phyloP scores from a whole-genome alignment of 2,329 filamentous ascomycete species.

The Colletotrichum sp. region DNA sequence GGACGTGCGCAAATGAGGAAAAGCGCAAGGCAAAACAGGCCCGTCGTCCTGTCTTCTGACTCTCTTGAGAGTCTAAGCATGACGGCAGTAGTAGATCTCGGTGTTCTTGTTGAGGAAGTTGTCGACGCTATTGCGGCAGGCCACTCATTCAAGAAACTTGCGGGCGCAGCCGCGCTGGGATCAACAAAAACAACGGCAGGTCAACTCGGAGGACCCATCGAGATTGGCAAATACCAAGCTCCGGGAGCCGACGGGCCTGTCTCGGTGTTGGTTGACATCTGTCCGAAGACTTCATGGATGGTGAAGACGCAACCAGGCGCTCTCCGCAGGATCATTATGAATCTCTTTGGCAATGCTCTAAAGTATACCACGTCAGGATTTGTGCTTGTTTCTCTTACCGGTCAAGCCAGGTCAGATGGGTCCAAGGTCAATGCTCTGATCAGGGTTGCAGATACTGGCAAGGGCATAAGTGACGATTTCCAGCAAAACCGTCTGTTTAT shows the following conservation, averaged over 20 bases:
- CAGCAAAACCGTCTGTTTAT: constrained; percentile 64
- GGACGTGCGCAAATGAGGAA: constrained; percentile 29
- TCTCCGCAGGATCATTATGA: constrained; percentile 63
- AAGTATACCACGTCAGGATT: constrained; percentile 64
- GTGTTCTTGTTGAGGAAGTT: constrained; percentile 39
- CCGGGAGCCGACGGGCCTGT: constrained; percentile 34
- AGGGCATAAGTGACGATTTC: constrained; percentile 68
- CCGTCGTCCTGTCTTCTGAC: constrained; percentile 26
- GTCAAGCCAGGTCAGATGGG: constrained; percentile 24
- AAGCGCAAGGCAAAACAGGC: constrained; percentile 21
- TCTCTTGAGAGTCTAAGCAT: constrained; percentile 35
- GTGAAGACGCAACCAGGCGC: constrained; percentile 60
- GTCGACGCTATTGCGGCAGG: constrained; percentile 41
- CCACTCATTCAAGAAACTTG: constrained; percentile 34
- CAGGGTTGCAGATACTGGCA: constrained; percentile 66
- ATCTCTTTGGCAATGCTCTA: constrained; percentile 65
- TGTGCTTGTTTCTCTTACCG: constrained; percentile 45
- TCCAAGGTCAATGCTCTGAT: constrained; percentile 36
- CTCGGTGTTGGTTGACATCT: constrained; percentile 57
- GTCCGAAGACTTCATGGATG: constrained; percentile 49
- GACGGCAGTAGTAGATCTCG: constrained; percentile 35
- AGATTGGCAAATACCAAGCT: constrained; percentile 16
- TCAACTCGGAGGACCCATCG: background rate
- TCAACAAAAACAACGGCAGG: background rate
- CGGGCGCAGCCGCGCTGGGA: background rate